Conservation (phyloP, 331 rosid genomes). For the Erythrophleum ivorense region DNA sequence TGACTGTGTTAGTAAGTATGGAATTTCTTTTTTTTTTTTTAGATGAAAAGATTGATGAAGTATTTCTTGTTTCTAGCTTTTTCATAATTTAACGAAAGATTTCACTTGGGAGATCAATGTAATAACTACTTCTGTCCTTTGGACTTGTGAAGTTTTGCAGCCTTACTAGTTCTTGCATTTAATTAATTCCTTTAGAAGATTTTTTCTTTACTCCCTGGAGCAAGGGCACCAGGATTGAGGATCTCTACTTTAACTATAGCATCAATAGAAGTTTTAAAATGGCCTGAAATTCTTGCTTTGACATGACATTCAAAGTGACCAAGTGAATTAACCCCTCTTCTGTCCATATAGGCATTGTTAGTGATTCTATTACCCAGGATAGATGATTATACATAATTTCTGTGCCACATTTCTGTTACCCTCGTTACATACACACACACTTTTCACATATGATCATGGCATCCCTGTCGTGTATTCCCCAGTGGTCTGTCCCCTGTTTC, state of each 20-base stretch:
- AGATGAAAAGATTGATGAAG: background rate
- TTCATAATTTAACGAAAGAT: background rate
- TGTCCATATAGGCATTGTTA: background rate
- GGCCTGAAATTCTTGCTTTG: background rate
- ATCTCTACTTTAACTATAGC: background rate
- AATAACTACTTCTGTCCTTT: background rate
- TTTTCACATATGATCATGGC: background rate
- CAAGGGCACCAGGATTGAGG: background rate
- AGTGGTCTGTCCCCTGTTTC: background rate
- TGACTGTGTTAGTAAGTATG: slow-evolving; percentile 1
- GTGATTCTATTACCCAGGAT: background rate
- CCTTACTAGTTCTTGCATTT: background rate
- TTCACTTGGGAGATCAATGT: background rate
- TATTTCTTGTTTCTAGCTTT: background rate
- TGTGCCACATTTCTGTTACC: background rate
- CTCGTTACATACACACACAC: background rate
- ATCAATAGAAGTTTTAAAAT: background rate
- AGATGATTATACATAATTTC: background rate
- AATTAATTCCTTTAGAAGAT: background rate
- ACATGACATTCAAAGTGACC: background rate
- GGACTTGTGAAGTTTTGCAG: background rate
- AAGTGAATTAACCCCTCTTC: background rate
- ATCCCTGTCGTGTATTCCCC: background rate
- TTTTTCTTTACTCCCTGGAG: background rate
- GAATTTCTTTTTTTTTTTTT: background rate